Conservation (phyloP, 257 asterid species). For the Petunia secreta region DNA sequence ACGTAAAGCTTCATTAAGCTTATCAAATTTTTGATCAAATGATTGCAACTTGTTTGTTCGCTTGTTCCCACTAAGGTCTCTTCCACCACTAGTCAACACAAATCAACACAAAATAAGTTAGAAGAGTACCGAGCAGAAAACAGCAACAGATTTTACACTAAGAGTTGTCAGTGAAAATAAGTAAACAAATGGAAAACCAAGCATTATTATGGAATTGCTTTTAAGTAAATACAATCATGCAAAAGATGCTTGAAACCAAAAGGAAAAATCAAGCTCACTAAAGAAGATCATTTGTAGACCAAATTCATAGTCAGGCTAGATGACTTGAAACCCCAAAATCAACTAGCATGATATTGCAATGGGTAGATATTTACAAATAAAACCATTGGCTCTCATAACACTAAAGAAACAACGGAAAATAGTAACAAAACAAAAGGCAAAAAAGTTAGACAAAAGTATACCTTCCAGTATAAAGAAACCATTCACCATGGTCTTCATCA, state of each 20-base stretch:
- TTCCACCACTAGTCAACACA: slow-evolving; percentile 78
- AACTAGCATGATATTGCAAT: not conserved
- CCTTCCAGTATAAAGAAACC: slow-evolving; percentile 99
- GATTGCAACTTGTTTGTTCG: slow-evolving; percentile 82
- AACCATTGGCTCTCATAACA: not conserved
- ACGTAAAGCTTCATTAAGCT: slow-evolving; percentile 74
- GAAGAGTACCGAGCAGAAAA: slow-evolving; percentile 10
- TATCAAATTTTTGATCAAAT: slow-evolving; percentile 71
- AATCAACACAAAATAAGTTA: slow-evolving; percentile 33
- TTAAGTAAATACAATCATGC: not conserved
- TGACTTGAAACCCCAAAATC: not conserved
- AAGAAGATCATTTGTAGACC: slow-evolving; percentile 10
- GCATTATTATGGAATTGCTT: not conserved
- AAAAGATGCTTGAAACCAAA: not conserved
- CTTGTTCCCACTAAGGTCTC: slow-evolving; percentile 87
- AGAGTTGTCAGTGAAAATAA: not conserved
- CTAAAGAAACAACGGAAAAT: not conserved
- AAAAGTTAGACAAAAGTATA: slow-evolving; percentile 27
- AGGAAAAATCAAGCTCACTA: not conserved
- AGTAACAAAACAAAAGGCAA: not conserved
- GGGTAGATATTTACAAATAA: slow-evolving; percentile 18
- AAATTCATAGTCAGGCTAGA: not conserved
- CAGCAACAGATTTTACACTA: slow-evolving; percentile 6
- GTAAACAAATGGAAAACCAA: slow-evolving; percentile 8
- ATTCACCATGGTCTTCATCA: slow-evolving; percentile 94